These are phyloP conservation scores for Chalciporus sphaerocephalus DNA, from an alignment of 768 basidiomycete species.

Conservation along the genomic window DNA sequence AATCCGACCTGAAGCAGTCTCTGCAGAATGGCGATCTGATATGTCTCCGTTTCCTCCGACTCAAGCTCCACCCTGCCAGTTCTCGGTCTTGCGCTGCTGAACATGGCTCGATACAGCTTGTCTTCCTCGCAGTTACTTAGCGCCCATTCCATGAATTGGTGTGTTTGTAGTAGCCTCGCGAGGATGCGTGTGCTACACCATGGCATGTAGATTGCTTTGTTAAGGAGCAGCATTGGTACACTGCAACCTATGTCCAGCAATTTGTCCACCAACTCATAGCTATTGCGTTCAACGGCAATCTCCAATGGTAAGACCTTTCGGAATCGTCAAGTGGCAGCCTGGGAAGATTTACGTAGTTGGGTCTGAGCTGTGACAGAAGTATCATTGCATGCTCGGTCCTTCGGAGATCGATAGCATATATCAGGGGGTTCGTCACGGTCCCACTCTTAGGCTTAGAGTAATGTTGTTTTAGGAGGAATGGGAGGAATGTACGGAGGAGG, in stretches of 20 bases:
- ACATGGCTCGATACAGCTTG: not conserved
- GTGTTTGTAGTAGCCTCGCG: conserved; percentile 7
- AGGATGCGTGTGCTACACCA: conserved; percentile 5
- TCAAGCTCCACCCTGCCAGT: too few species aligned
- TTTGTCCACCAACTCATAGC: conserved; percentile 2
- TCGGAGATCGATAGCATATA: conserved; percentile 2
- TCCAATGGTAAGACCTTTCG: not conserved
- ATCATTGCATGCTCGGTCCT: not conserved
- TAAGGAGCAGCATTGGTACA: conserved; percentile 2
- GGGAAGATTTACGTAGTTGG: not conserved
- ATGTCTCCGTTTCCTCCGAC: not conserved
- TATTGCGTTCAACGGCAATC: conserved; percentile 5
- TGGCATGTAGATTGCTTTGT: not conserved
- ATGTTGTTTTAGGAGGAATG: not conserved
- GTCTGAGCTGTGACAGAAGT: not conserved
- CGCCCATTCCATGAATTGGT: conserved; percentile 11
- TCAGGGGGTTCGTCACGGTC: conserved; percentile 6
- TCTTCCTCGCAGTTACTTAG: not conserved
- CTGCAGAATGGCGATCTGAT: not conserved
- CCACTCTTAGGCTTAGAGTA: not conserved
- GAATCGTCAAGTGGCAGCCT: not conserved
- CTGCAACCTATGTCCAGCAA: conserved; percentile 1
- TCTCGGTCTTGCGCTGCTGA: not conserved
- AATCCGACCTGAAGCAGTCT: not conserved
- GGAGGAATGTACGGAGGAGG: not conserved